phyloP scores from a whole-genome alignment of 257 asterid species.

The Verbascum thapsus region DNA sequence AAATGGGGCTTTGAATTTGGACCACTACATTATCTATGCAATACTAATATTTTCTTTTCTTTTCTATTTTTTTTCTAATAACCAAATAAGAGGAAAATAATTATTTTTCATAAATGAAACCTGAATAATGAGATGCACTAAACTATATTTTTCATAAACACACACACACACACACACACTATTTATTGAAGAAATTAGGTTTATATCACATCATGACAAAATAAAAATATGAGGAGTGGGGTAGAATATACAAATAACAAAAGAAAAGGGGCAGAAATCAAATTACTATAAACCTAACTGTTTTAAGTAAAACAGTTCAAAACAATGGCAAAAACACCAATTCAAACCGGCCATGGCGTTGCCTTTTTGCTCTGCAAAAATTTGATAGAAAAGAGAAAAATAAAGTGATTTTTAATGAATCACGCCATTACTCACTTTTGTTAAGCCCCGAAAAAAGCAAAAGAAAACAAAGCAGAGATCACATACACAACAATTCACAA shows the following conservation, averaged over 20 bases:
- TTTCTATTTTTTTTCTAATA: no score
- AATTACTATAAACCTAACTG: slow-evolving; percentile 7
- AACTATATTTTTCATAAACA: no score
- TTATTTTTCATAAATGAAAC: no score
- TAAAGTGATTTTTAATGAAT: slow-evolving; percentile 39
- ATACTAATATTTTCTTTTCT: no score
- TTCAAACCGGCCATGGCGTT: slow-evolving; percentile 40
- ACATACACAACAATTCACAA: slow-evolving; percentile 29
- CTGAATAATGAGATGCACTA: no score
- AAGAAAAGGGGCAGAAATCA: slow-evolving; percentile 20
- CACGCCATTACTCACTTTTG: slow-evolving; percentile 53
- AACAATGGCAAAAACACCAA: slow-evolving; percentile 29
- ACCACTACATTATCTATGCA: no score
- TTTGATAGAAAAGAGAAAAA: slow-evolving; percentile 19
- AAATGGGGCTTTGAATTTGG: slow-evolving; percentile 14
- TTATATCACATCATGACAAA: slow-evolving; percentile 1
- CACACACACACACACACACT: slow-evolving; percentile 13
- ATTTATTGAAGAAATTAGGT: not conserved
- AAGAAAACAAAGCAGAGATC: slow-evolving; percentile 33
- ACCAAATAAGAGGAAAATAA: no score
- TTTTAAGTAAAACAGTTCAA: slow-evolving; percentile 34
- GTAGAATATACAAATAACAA: not conserved
- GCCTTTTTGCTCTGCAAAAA: slow-evolving; percentile 34
- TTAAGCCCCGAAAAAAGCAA: slow-evolving; percentile 42
- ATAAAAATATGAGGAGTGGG: not conserved